These are phyloP conservation scores for Phoenix dactylifera DNA, from an alignment of 176 grass and related monocot genomes.

Conservation along the genomic window DNA sequence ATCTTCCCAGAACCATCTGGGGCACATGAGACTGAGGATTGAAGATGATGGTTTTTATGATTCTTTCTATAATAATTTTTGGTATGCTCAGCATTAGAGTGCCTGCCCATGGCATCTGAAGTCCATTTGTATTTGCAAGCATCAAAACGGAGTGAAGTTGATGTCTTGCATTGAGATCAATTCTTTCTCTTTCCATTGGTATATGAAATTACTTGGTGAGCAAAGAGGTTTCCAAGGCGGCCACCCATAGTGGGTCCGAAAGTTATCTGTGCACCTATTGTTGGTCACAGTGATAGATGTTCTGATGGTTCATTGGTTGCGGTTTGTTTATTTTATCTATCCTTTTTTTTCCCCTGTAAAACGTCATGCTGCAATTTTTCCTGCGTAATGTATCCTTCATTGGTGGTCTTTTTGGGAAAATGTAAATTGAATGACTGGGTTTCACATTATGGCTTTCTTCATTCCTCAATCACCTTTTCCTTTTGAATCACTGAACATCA, in stretches of 20 bases:
- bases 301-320: slow-evolving; percentile 4
- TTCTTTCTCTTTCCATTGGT: slow-evolving; percentile 5
- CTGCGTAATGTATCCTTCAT: slow-evolving; percentile 59
- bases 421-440: slow-evolving; percentile 5
- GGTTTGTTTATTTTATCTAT: not conserved
- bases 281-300: not conserved
- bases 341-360: not conserved
- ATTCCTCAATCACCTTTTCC: too few species aligned
- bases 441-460: not conserved
- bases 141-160: not conserved
- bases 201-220: not conserved
- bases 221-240: not conserved
- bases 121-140: too few species aligned
- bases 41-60: slow-evolving; percentile 2
- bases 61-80: slow-evolving; percentile 22
- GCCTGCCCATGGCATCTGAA: not conserved
- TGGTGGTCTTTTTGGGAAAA: slow-evolving; percentile 35
- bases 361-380: slow-evolving; percentile 4
- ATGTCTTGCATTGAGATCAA: not conserved
- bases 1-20: slow-evolving; percentile 79
- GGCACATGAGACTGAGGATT: slow-evolving; percentile 67
- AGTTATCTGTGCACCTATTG: not conserved
- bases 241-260: too few species aligned
- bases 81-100: not conserved
- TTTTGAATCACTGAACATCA: too few species aligned